phyloP scores from a whole-genome alignment of 208 protist species.

The Acanthamoeba lenticulata region DNA sequence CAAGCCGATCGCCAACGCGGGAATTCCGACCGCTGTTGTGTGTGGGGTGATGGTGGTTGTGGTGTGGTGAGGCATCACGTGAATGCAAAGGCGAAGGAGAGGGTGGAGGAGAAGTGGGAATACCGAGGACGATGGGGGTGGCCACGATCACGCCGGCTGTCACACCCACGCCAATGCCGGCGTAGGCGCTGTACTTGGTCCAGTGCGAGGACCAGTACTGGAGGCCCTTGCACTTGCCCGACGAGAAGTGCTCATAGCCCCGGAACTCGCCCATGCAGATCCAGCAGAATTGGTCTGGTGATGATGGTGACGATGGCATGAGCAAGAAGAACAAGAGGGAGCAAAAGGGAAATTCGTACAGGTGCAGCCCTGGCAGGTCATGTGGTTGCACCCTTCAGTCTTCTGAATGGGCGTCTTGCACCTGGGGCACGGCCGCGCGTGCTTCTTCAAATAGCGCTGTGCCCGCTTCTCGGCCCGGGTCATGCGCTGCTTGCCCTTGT shows the following conservation, averaged over 20 bases:
- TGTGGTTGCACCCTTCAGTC: constrained; percentile 58
- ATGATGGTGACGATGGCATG: neutral
- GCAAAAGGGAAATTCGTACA: neutral
- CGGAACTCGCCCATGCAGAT: constrained; percentile 19
- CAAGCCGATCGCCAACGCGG: constrained; percentile 23
- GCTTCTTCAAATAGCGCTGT: constrained; percentile 5
- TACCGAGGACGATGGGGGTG: constrained; percentile 47
- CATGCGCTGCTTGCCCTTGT: constrained; percentile 43
- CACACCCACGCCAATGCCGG: constrained; percentile 35
- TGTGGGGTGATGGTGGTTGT: neutral
- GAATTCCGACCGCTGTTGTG: neutral
- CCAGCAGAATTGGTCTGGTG: constrained; percentile 56
- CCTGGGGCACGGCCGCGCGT: constrained; percentile 15
- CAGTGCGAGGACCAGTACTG: constrained; percentile 38
- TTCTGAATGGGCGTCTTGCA: constrained; percentile 67
- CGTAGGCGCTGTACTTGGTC: constrained; percentile 45
- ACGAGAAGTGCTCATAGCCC: constrained; percentile 23
- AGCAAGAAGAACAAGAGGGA: neutral
- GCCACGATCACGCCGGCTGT: neutral
- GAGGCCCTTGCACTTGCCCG: constrained; percentile 47
- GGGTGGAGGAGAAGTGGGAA: neutral
- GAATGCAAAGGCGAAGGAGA: neutral
- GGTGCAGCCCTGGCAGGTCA: constrained; percentile 50
- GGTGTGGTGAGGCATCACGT: too few species aligned
- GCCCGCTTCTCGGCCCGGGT: neutral